These are phyloP conservation scores for Chiua virens DNA, from an alignment of 768 basidiomycete species.

Conservation along the genomic window DNA sequence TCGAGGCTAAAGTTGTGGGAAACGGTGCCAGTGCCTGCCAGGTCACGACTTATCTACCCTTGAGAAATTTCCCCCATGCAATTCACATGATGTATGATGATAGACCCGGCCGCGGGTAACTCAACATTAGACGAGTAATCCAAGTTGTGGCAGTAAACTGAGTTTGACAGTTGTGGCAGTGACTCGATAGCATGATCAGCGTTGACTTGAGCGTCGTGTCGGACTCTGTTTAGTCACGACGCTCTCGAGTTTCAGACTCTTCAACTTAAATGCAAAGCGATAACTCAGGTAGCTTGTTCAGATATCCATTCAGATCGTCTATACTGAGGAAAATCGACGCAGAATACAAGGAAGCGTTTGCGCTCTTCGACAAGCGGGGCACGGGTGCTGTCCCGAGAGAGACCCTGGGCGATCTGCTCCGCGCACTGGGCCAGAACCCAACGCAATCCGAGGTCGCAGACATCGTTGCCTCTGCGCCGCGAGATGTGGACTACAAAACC, in stretches of 20 bases:
- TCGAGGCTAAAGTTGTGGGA: too few relatives aligned
- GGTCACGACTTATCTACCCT: too few relatives aligned
- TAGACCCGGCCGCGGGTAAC: too few relatives aligned
- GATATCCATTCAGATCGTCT: not conserved
- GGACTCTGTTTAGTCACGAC: too few relatives aligned
- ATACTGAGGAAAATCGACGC: constrained; percentile 12
- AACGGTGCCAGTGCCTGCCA: too few relatives aligned
- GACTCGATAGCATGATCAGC: not conserved
- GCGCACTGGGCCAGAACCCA: constrained; percentile 97
- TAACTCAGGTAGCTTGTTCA: constrained; percentile 44
- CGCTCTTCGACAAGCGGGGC: constrained; percentile 96
- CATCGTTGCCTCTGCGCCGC: constrained; percentile 68
- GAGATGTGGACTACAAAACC: constrained; percentile 90
- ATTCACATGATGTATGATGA: too few relatives aligned
- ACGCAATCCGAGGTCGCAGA: constrained; percentile 96
- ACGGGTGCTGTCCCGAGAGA: constrained; percentile 87
- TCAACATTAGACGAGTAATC: too few relatives aligned
- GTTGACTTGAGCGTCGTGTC: too few relatives aligned
- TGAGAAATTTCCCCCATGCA: too few relatives aligned
- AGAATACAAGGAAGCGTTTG: constrained; percentile 98
- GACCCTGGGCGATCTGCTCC: constrained; percentile 86
- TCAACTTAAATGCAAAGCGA: constrained; percentile 39
- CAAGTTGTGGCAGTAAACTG: too few relatives aligned
- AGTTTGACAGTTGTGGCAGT: not conserved
- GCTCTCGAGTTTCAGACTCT: too few relatives aligned